Percentiles rank a stretch among this genome's conserved stretches.
phyloP scores from a whole-genome alignment of 2,329 filamentous ascomycete species.

The Hirsutella thompsonii region DNA sequence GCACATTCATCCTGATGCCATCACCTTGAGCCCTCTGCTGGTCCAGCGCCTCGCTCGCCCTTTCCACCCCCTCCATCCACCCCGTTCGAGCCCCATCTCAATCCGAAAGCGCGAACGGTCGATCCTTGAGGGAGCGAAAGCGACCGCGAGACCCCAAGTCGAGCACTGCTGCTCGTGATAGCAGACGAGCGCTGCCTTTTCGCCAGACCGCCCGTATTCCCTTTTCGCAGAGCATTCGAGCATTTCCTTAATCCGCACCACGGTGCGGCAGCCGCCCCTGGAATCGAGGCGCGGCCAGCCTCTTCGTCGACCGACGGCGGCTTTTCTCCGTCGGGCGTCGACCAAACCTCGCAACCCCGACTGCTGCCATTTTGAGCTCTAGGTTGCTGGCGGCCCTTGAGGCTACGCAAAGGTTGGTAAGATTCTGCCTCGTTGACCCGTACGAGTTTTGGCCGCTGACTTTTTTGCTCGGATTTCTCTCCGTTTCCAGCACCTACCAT shows the following conservation, averaged over 20 bases:
- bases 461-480: not conserved
- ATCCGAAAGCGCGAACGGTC: not conserved
- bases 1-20: not conserved
- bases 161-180: not conserved
- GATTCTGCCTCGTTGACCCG: constrained; percentile 2
- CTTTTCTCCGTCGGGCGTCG: constrained; percentile 18
- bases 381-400: constrained; percentile 7
- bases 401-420: constrained; percentile 11
- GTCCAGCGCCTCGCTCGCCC: constrained; percentile 1
- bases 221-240: not conserved
- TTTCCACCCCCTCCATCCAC: not conserved
- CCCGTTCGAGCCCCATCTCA: not conserved
- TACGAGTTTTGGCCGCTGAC: not conserved
- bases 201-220: not conserved
- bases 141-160: not conserved
- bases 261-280: not conserved
- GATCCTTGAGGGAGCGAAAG: constrained; percentile 2
- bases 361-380: constrained; percentile 12
- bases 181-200: not conserved
- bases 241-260: not conserved
- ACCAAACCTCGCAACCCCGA: constrained; percentile 6
- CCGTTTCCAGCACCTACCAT: constrained; percentile 23
- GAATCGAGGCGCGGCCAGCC: not conserved
- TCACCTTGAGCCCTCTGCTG: constrained; percentile 1
- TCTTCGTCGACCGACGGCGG: constrained; percentile 16